Percentiles rank a stretch among this genome's conserved stretches.
Conservation (phyloP, 305 asterid species). For the Fraxinus angustifolia region DNA sequence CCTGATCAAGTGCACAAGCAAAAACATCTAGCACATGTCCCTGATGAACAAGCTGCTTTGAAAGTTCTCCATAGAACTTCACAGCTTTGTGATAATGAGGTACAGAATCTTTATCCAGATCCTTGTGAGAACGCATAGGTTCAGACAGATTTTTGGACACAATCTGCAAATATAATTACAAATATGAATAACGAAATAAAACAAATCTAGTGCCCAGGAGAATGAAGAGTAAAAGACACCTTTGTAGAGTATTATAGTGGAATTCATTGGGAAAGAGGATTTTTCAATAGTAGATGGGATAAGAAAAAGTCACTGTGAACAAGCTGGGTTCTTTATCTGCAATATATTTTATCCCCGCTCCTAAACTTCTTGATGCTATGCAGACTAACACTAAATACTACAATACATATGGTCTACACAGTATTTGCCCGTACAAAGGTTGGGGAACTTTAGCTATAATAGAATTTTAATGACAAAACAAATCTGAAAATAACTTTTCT, state of each 20-base stretch:
- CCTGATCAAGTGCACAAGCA: slow-evolving; percentile 99
- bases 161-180: slow-evolving; percentile 49
- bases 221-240: not conserved
- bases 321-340: not conserved
- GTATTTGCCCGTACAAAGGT: not conserved
- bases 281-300: not conserved
- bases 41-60: slow-evolving; percentile 94
- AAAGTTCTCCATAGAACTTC: slow-evolving; percentile 78
- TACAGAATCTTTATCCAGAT: slow-evolving; percentile 95
- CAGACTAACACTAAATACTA: not conserved
- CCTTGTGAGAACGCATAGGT: slow-evolving; percentile 95
- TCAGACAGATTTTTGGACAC: slow-evolving; percentile 82
- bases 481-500: not conserved
- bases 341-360: not conserved
- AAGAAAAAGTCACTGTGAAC: not conserved
- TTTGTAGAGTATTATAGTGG: not conserved
- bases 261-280: not conserved
- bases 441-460: not conserved
- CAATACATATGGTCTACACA: not conserved
- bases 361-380: not conserved
- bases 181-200: slow-evolving; percentile 16
- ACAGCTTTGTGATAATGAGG: slow-evolving; percentile 85
- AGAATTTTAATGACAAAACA: not conserved
- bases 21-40: slow-evolving; percentile 94
- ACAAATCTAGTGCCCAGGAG: slow-evolving; percentile 8